Evolutionary conservation across 2,329 filamentous ascomycete species (phyloP).

Genomic region (Scedosporium dehoogii): DNA sequence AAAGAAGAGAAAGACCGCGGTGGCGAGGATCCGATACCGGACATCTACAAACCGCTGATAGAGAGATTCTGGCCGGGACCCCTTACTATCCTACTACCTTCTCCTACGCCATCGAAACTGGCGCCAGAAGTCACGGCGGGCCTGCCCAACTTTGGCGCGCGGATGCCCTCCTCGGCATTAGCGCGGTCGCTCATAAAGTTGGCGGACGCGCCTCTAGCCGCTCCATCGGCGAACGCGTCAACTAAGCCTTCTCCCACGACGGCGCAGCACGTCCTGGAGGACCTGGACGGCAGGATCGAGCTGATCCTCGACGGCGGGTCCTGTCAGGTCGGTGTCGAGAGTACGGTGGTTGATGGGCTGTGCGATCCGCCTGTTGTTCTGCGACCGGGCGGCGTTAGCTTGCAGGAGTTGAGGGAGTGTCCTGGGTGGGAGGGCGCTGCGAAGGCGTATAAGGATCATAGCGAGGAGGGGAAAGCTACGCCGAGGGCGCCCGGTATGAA

Average conservation of each 20-base stretch:
- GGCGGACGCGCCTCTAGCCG: constrained; percentile 70
- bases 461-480: constrained; percentile 50
- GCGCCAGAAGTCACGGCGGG: constrained; percentile 89
- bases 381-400: constrained; percentile 75
- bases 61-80: constrained; percentile 88
- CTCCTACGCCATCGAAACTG: constrained; percentile 57
- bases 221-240: constrained; percentile 88
- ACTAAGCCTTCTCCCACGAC: constrained; percentile 88
- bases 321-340: constrained; percentile 86
- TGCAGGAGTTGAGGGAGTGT: constrained; percentile 66
- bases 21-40: constrained; percentile 44
- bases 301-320: constrained; percentile 82
- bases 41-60: constrained; percentile 70
- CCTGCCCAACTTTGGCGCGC: constrained; percentile 73
- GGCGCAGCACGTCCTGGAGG: constrained; percentile 79
- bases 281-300: constrained; percentile 72
- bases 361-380: constrained; percentile 72
- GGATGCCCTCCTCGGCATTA: constrained; percentile 80
- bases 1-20: constrained; percentile 11
- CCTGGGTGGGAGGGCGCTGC: constrained; percentile 72
- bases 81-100: constrained; percentile 78
- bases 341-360: constrained; percentile 89
- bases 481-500: constrained; percentile 96
- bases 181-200: constrained; percentile 79
- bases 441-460: constrained; percentile 69